Base-by-base conservation (phyloP, 192 early-diverging fungal genomes). In the Diversispora eburnea region DNA sequence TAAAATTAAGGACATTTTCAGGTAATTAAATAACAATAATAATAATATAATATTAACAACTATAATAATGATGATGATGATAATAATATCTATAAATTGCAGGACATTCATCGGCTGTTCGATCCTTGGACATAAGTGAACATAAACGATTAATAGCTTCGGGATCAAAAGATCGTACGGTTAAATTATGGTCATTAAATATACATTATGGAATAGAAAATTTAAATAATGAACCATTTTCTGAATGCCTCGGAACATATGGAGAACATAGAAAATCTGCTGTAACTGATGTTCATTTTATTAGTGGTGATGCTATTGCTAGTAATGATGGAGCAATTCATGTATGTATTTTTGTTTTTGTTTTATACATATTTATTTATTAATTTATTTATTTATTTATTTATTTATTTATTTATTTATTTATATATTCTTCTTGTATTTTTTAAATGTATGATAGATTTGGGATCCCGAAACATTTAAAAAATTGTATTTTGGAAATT, bases 151-250 rank as follows among this genome's bases (percentile, higher is more conserved):
- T 82, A 1, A 80, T 90, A 61, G 86, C 82, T 4, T 88, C 88
- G 1, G 88, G 87, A 10, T 88, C 87, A 8, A 77, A 79, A 42
- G 88, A 90, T 60, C 64, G 82, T 17, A 88, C 86, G 1, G 88
- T 88, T 5, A 88, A 88, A 56, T 71, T 90, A 10, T 90, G 88
- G 88, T 85, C 86, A 10, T 65, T 90, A 58, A 82, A 88, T 74
- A 78, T 85, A 4, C 83, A 85, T 66, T 69, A 79, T 19, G 81
- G 82, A 5, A 85, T 88, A 48, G 87, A 88, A 58, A 84, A 85
- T 54, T 76, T 73, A 3, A 80, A 77, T 58, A 77, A 57, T 4
- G 82, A 86, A 70, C 78, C 86, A 4, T 84, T 77, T 55, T 83
- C 84, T 3, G 83, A 86, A 47, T 78, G 79, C 41, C 57, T 88